Conservation (phyloP, 805 yeast genomes). For the Pichia cabralensis region DNA sequence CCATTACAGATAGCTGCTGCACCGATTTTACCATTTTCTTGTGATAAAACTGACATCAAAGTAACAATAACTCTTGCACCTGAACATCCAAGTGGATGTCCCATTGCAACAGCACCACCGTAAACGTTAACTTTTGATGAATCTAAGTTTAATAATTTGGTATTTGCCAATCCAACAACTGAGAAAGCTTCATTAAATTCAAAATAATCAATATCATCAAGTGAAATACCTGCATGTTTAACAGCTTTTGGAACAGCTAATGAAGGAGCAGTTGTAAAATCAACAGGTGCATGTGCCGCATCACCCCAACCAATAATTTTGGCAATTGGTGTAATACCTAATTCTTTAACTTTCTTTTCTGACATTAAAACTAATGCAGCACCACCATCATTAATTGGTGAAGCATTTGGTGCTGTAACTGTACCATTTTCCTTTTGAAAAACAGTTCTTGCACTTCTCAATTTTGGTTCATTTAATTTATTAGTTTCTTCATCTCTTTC, state of each 20-base stretch:
- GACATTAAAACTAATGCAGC: conserved; percentile 89
- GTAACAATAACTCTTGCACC: conserved; percentile 93
- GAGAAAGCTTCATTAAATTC: conserved; percentile 98
- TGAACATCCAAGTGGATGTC: conserved; percentile 94
- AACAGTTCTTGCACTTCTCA: conserved; percentile 83
- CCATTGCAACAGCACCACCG: conserved; percentile 95
- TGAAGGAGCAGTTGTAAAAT: conserved; percentile 94
- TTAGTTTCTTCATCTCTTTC: conserved; percentile 74
- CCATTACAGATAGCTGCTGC: conserved; percentile 97
- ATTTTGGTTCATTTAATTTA: conserved; percentile 68
- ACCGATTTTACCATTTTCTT: conserved; percentile 84
- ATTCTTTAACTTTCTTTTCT: conserved; percentile 74
- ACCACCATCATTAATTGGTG: conserved; percentile 95
- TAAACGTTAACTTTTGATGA: conserved; percentile 68
- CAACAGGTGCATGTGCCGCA: conserved; percentile 91
- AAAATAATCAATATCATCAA: conserved; percentile 71
- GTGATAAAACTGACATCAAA: conserved; percentile 64
- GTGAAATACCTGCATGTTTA: conserved; percentile 64
- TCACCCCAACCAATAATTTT: conserved; percentile 94
- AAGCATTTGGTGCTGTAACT: conserved; percentile 95
- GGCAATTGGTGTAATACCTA: conserved; percentile 82
- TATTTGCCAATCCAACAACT: conserved; percentile 89
- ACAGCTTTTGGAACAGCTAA: conserved; percentile 94
- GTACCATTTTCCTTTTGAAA: conserved; percentile 93
- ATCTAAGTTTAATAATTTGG: conserved; percentile 56